Evolutionary conservation across 495 filamentous ascomycete species (phyloP), one percentile per base, ranked within the genome.

Genomic region (Penicillium samsonianum): DNA sequence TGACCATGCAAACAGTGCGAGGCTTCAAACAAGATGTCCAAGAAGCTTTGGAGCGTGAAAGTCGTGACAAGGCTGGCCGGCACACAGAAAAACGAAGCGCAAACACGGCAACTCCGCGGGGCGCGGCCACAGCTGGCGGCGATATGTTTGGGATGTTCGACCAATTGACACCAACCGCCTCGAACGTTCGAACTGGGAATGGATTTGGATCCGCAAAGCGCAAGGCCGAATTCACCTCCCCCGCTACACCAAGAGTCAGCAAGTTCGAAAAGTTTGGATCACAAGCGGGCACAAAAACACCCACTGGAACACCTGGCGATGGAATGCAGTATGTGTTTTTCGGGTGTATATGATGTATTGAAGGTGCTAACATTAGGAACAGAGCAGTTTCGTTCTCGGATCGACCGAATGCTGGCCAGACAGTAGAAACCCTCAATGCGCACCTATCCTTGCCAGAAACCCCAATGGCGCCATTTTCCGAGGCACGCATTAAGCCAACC

Each of bases 131-230:
- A 10, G 75, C 67, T 17, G 83, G 78, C 48, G 76, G 78, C 30
- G 90, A 95, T 81, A 84, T 96, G 10, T 93, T 91, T 72, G 90
- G 86, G 50, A 93, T 96, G 91, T 71, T 97, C 20, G 93, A 96
- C 60, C 85, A 85, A 50, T 77, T 96, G 64, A 84, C 88, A 6
- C 87, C 88, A 1, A 87, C 81, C 45, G 91, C 89, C 4, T 88
- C 90, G n/a, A 69, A 75, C 53, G 67, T 64, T 8, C 73, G 78
- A 40, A 61, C 70, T 12, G 56, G 68, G 25, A 76, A 70, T 67
- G 68, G 60, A 43, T 73, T 78, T 54, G 84, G 83, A 55, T 80
- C 77, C 14, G 77, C 78, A 2, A 91, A 87, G 76, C 82, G 84
- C 56, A 91, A 88, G 63, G 64, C 80, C 26, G 74, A 80, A 41